Evolutionary conservation across 164 flowering plant genomes (phyloP).

Genomic region (Chloranthus sessilifolius): DNA sequence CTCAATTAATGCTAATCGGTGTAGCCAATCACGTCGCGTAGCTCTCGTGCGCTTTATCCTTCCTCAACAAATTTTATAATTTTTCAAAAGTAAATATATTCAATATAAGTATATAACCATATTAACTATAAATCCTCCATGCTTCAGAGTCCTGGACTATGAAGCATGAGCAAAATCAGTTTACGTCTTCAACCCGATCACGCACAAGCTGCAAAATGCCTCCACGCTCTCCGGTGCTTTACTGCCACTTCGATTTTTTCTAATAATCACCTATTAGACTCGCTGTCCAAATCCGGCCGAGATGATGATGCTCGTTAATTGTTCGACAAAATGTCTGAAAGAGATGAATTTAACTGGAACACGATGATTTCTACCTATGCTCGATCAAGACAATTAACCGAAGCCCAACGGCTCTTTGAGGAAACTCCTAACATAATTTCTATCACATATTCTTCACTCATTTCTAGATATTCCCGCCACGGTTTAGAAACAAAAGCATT

Average conservation of each 20-base stretch:
- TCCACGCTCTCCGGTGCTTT: background rate
- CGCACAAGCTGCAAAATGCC: background rate
- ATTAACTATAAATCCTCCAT: no score
- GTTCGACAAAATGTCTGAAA: constrained; percentile 65
- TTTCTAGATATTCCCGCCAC: constrained; percentile 57
- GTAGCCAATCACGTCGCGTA: no score
- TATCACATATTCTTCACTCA: constrained; percentile 68
- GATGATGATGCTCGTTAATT: constrained; percentile 60
- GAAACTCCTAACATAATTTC: constrained; percentile 38
- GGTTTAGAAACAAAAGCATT: constrained; percentile 47
- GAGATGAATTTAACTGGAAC: constrained; percentile 77
- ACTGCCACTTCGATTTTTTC: background rate
- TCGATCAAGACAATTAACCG: constrained; percentile 41
- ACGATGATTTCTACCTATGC: constrained; percentile 71
- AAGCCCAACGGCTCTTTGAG: constrained; percentile 52
- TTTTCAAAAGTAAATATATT: no score
- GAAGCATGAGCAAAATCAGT: no score
- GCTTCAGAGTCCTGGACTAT: no score
- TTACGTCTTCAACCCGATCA: constrained; percentile 6
- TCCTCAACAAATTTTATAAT: no score
- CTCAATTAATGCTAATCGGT: no score
- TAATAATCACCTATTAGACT: constrained; percentile 17
- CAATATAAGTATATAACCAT: no score
- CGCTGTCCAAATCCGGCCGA: constrained; percentile 45
- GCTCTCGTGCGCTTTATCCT: no score